Evolutionary conservation across 2,329 filamentous ascomycete genomes (phyloP).

Genomic region (Pestalotiopsis sp.): DNA sequence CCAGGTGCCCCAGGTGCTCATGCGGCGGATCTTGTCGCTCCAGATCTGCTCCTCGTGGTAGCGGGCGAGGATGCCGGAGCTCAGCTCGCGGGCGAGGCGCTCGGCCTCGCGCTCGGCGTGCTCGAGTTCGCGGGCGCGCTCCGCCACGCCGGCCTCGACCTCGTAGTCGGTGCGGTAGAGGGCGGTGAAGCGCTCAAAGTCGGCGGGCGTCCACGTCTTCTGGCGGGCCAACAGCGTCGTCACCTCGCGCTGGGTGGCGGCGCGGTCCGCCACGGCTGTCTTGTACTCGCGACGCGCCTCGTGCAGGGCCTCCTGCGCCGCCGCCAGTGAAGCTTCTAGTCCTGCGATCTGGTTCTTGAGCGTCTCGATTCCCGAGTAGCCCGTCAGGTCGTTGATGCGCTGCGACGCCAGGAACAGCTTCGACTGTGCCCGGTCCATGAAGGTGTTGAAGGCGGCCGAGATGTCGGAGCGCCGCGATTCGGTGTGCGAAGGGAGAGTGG

Average conservation of each 20-base stretch:
- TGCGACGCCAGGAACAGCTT: conserved; percentile 85
- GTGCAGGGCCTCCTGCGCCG: conserved; percentile 68
- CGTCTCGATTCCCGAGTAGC: conserved; percentile 87
- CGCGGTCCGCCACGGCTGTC: conserved; percentile 79
- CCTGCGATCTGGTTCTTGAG: conserved; percentile 78
- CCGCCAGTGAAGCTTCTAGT: conserved; percentile 62
- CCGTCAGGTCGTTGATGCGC: conserved; percentile 90
- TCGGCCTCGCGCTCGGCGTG: conserved; percentile 81
- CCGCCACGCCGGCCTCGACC: conserved; percentile 82
- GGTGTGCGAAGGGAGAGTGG: conserved; percentile 19
- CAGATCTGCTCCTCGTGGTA: conserved; percentile 99
- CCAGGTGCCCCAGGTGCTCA: conserved; percentile 98
- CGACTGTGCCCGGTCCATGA: conserved; percentile 89
- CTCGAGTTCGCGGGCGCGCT: conserved; percentile 72
- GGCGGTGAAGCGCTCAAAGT: conserved; percentile 92
- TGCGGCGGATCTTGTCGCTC: conserved; percentile 95
- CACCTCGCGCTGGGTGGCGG: conserved; percentile 92
- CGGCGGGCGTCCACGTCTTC: conserved; percentile 83
- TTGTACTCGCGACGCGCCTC: conserved; percentile 77
- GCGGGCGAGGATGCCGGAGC: conserved; percentile 80
- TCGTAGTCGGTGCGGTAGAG: conserved; percentile 92
- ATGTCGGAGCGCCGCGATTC: conserved; percentile 44
- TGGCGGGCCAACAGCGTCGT: conserved; percentile 93
- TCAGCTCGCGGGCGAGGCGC: conserved; percentile 74
- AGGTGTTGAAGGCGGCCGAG: conserved; percentile 57